Base-by-base conservation (phyloP, 805 yeast genomes). In the Metschnikowia rubicola region DNA sequence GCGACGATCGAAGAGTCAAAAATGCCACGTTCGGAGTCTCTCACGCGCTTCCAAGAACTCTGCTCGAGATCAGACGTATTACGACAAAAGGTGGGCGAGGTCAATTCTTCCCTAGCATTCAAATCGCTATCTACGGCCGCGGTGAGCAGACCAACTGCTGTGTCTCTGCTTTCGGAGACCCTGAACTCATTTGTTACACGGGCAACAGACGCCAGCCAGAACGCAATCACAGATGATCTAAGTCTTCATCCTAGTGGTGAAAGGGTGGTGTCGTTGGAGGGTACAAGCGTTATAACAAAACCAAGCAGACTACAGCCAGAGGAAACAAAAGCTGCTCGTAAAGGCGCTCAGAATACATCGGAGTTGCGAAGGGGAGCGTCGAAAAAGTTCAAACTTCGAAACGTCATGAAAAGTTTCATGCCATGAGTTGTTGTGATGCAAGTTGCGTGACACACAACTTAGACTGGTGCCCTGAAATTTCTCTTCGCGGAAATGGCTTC, bases 31-130 rank as follows among this genome's bases (percentile, higher is more conserved):
- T 66, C 71, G 3, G 63, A 58, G 19, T 69, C 74, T 12, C 55
- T 66, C 11, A 56, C 62, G 36, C 63, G 54, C 43, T 51, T 70
- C 13, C 71, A 66, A 33, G 71, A 64, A 30, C 51, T 68, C 30
- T 59, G 63, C 35, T 41, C 53, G 29, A 60, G 53, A 41, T 57
- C 63, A 8, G 55, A 48, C 15, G 48, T 40, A 6, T 41, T 56
- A 36, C 37, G 50, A 8, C 53, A 50, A 17, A 54, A 49, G 37
- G 52, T 55, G 1, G 56, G 47, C 4, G 56, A 56, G 38, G 41
- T 56, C 36, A 54, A 44, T 33, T 41, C 46, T 17, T 34, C 55
- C 9, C 41, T 52, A 13, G 54, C 55, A 7, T 33, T 41, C 31
- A 40, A 46, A 28, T 46, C 48, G 3, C 39, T 33, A 10, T 29